A percentile compares a stretch with the other conserved stretches of the same genome.
Conservation (phyloP, 75 land plant species). For the Cupressus sempervirens region DNA sequence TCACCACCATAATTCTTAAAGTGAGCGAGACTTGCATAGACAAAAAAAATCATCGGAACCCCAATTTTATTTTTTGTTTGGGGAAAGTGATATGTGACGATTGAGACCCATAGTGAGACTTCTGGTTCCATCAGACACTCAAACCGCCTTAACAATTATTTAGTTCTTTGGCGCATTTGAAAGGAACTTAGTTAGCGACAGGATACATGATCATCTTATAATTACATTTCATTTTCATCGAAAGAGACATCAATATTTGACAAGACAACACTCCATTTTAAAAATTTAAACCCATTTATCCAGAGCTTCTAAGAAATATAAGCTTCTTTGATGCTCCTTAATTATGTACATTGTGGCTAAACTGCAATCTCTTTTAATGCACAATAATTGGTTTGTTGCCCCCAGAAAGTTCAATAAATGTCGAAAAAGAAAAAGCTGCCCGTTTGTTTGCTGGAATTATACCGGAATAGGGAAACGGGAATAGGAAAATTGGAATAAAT, state of each 20-base stretch:
- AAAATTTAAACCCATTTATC: background rate
- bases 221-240: background rate
- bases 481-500: too few relatives aligned
- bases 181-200: background rate
- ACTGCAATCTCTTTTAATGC: background rate
- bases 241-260: background rate
- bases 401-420: background rate
- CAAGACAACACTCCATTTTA: background rate
- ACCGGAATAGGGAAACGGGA: too few relatives aligned
- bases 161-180: background rate
- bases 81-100: background rate
- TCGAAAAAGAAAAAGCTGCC: background rate
- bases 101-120: background rate
- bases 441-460: too few relatives aligned
- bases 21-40: background rate
- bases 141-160: background rate
- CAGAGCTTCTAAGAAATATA: background rate
- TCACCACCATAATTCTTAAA: too few relatives aligned
- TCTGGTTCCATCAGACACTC: background rate
- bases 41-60: too few relatives aligned
- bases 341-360: background rate
- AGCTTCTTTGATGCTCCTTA: background rate
- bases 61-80: background rate
- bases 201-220: background rate
- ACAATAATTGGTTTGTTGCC: background rate